These are phyloP conservation scores for Persicaria tinctoria DNA, from an alignment of 148 eudicot species.

Conservation along the genomic window DNA sequence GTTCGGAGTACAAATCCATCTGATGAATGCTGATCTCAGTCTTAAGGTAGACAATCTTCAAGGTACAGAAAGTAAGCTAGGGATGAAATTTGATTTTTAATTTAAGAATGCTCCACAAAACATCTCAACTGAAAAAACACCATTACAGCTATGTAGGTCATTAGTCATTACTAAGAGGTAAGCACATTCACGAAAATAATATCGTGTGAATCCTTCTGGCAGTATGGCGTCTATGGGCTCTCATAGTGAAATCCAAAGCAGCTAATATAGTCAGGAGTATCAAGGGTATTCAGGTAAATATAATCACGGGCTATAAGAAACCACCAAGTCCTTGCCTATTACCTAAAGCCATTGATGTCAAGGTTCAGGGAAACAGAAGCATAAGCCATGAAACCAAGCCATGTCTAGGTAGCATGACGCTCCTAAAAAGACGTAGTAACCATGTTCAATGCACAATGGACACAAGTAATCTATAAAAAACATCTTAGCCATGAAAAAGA, in stretches of 20 bases:
- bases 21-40: background rate
- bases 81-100: background rate
- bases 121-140: background rate
- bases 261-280: background rate
- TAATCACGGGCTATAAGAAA: background rate
- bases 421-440: background rate
- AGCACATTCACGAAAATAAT: background rate
- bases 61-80: background rate
- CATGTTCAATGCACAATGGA: background rate
- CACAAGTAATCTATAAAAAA: background rate
- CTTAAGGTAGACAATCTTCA: background rate
- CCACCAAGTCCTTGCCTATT: background rate
- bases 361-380: background rate
- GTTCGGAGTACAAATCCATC: background rate
- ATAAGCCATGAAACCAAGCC: background rate
- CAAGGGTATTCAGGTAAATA: background rate
- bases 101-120: background rate
- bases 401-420: background rate
- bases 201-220: background rate
- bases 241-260: slow-evolving; percentile 1
- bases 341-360: background rate
- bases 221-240: background rate
- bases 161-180: background rate
- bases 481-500: background rate
- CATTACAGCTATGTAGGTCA: background rate